These are phyloP conservation scores for Cinchona pubescens DNA, from an alignment of 257 asterid genomes.

Conservation along the genomic window DNA sequence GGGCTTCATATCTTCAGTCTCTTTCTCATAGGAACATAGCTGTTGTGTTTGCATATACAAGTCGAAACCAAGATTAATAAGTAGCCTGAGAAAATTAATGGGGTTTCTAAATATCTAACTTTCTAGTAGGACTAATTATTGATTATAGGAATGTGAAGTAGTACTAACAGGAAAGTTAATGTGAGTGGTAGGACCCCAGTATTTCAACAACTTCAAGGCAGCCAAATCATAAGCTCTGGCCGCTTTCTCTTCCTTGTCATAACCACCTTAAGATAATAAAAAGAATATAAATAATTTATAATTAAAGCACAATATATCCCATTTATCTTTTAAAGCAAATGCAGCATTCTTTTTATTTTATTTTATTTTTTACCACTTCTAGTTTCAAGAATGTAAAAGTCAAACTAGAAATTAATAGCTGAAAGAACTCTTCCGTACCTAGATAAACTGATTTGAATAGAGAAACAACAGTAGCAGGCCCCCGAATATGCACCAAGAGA, in stretches of 20 bases:
- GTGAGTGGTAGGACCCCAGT: constrained; percentile 87
- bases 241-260: constrained; percentile 87
- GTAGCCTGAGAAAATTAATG: too few relatives aligned
- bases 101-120: too few relatives aligned
- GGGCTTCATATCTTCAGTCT: constrained; percentile 69
- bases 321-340: neutral
- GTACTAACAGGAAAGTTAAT: constrained; percentile 67
- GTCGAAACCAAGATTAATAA: too few relatives aligned
- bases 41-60: constrained; percentile 22
- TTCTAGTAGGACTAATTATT: too few relatives aligned
- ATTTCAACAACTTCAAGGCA: constrained; percentile 80
- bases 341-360: neutral
- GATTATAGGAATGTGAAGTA: neutral
- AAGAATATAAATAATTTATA: too few relatives aligned
- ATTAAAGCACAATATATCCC: too few relatives aligned
- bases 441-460: constrained; percentile 45
- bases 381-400: neutral
- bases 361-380: neutral
- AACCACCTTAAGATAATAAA: constrained; percentile 52
- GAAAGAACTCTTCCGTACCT: constrained; percentile 46
- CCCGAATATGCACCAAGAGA: neutral
- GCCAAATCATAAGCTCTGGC: constrained; percentile 91
- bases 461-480: neutral
- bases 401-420: neutral
- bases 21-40: constrained; percentile 64